Evolutionary conservation across 345 rosid genomes (phyloP), one percentile per base, ranked within the genome.

Genomic region (Brassica cretica): DNA sequence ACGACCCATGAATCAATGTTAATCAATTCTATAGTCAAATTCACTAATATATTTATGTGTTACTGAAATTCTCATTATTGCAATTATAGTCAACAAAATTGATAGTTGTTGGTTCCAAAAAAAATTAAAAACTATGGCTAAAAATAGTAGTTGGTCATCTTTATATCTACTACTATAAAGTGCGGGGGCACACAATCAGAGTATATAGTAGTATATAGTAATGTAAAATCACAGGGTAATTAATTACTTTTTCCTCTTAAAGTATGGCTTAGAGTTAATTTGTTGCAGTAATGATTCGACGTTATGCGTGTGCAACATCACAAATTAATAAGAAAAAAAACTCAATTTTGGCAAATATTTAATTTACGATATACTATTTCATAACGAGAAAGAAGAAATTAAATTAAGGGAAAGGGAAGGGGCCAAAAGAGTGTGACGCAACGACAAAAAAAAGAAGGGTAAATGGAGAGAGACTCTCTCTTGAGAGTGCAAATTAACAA

Each of bases 351-450:
- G 46, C 2, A 30, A 64, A 16, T n/a, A 2, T 14, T 63, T 7
- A 58, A 2, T 58, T 2, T 29, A 24, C 16, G 37, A 62, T 51
- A 62, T 51, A 21, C 24, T 21, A 64, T 35, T 25, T 35, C 0
- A 0, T 60, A 8, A 2, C 1, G 49, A 53, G 76, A 65, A 56
- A 65, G 11, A 15, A 37, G 2, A 0, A 35, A 9, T 32, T 64
- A 51, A 32, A 32, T 3, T 49, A 30, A 71, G 9, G 12, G 14
- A 65, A 41, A 30, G 55, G 35, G 73, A 62, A 46, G 64, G 24
- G 24, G 37, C 35, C 51, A 58, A 72, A 16, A 67, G 61, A 61
- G 75, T 74, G 78, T 62, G 75, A 79, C 70, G 71, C 64, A 74
- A 74, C 66, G 78, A 79, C 66, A 61, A 73, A 68, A 53, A 44